phyloP scores from a whole-genome alignment of 2,329 filamentous ascomycete species.

The Seiridium unicorne region DNA sequence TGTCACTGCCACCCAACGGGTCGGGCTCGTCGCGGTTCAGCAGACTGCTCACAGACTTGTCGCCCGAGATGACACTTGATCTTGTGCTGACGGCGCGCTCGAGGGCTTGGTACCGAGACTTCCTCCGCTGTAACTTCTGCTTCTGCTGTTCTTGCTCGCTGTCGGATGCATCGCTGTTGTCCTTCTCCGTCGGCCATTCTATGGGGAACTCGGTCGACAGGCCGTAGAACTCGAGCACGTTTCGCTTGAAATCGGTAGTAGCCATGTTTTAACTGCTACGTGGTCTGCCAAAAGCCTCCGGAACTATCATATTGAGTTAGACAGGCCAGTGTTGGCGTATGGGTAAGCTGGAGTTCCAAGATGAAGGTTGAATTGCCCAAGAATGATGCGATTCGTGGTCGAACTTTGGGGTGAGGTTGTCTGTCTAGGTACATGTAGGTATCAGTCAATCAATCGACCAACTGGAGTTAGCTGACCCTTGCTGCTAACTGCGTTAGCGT shows the following conservation, averaged over 20 bases:
- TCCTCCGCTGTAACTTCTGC: conserved; percentile 56
- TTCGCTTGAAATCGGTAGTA: conserved; percentile 72
- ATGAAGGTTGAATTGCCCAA: not conserved
- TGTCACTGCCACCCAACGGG: conserved; percentile 83
- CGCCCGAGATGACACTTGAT: conserved; percentile 64
- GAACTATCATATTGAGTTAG: not conserved
- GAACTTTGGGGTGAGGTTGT: not conserved
- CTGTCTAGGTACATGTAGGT: too few relatives aligned
- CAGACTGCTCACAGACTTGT: conserved; percentile 70
- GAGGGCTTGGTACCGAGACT: conserved; percentile 81
- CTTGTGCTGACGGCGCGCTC: conserved; percentile 72
- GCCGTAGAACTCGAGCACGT: conserved; percentile 86
- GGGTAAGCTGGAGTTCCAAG: not conserved
- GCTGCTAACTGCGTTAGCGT: too few relatives aligned
- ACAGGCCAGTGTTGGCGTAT: not conserved
- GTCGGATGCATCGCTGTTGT: conserved; percentile 64
- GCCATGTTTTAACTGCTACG: conserved; percentile 15
- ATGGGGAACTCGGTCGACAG: conserved; percentile 74
- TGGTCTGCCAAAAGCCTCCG: not conserved
- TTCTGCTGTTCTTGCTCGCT: conserved; percentile 52
- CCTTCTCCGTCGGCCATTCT: conserved; percentile 81
- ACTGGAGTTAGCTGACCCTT: too few relatives aligned
- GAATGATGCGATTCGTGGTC: not conserved
- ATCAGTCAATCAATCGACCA: too few relatives aligned
- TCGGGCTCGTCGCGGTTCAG: conserved; percentile 92